phyloP scores from a whole-genome alignment of 108 stramenopile species.

The Seminavis robusta region DNA sequence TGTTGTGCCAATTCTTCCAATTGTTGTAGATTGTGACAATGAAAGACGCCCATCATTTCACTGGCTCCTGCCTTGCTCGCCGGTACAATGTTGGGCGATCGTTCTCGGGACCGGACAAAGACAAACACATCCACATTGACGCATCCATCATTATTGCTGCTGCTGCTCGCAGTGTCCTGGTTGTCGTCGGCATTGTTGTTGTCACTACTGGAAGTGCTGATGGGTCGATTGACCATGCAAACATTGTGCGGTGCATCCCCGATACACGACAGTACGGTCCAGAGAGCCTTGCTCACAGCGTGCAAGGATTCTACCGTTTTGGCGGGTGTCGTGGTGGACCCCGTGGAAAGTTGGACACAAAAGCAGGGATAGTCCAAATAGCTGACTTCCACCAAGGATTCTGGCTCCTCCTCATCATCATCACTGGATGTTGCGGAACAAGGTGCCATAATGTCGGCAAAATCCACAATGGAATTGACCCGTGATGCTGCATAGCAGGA shows the following conservation, averaged over 20 bases:
- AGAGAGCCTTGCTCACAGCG: slow-evolving; percentile 8
- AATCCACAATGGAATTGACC: slow-evolving; percentile 1
- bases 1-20: too few relatives aligned
- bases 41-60: slow-evolving; percentile 62
- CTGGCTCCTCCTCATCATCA: slow-evolving; percentile 8
- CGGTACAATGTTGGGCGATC: slow-evolving; percentile 18
- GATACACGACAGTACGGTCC: slow-evolving; percentile 18
- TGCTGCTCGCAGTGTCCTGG: background rate
- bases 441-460: slow-evolving; percentile 19
- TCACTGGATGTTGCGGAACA: too few relatives aligned
- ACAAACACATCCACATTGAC: slow-evolving; percentile 27
- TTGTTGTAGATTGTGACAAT: slow-evolving; percentile 39
- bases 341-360: slow-evolving; percentile 44
- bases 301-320: background rate
- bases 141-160: background rate
- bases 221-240: slow-evolving; percentile 33
- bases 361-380: slow-evolving; percentile 54
- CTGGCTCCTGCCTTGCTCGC: slow-evolving; percentile 32
- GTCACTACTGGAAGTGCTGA: slow-evolving; percentile 16
- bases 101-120: slow-evolving; percentile 47
- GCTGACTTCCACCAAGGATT: slow-evolving; percentile 19
- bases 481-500: slow-evolving; percentile 32
- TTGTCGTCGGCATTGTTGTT: slow-evolving; percentile 11
- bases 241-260: slow-evolving; percentile 44
- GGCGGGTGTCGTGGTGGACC: too few relatives aligned